Evolutionary conservation across 148 eudicot genomes (phyloP), one percentile per base, ranked within the genome.

Genomic region (Polygonum aviculare): DNA sequence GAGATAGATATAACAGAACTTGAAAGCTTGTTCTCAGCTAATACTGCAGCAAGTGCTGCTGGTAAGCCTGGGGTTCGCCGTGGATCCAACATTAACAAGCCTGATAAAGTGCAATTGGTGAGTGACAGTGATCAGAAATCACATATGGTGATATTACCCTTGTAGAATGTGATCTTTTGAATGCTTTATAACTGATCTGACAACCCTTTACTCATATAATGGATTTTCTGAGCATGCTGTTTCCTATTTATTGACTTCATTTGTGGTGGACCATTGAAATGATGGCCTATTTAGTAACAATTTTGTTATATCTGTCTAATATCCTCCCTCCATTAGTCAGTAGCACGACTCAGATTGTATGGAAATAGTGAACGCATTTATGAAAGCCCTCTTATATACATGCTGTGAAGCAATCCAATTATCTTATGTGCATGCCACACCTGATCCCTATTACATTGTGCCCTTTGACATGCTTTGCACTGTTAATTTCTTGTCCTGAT

Each of bases 1-100:
- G 97, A 90, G 85, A 95, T 95, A 79, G 96, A 95, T 86, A 95
- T 95, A 74, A 82, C 92, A 63, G 98, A 95, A 85, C 98, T 95
- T 78, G 96, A 90, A 84, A 95, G 85, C 80, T 85, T 92, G 77
- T 95, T 95, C 82, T 95, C 98, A 59, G 88, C 94, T 71, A 90
- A 86, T 76, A 86, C 98, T 78, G 90, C 86, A 76, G 83, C 84
- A 77, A 87, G 91, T 81, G 85, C 87, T 26, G 79, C 80, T 77
- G 83, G 81, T 72, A 95, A 89, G 85, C 81, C 81, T 72, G 95
- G 88, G 74, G 86, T 83, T 72, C 78, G 91, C 59, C 96, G 96
- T 75, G 92, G 93, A 77, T 38, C 96, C 55, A 92, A 87, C 84
- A 85, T 92, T 45, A 87, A 81, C 80, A 95, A 92, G 82, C 97